Base-by-base conservation (phyloP, 768 basidiomycete species). In the Dendrothele bispora region DNA sequence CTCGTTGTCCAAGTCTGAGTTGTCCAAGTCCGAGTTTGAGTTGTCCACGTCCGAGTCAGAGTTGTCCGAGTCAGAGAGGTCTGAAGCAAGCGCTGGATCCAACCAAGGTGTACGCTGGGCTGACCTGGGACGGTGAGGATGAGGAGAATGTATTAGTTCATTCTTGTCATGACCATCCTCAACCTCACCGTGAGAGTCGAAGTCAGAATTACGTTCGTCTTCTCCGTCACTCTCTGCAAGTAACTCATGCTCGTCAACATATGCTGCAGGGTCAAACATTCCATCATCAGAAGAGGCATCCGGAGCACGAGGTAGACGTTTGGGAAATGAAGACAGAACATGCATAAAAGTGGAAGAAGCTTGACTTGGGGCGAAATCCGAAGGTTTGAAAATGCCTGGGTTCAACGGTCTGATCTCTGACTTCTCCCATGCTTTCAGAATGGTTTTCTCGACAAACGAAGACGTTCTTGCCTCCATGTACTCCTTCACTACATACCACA, bases 331-430 rank as follows among this genome's bases (percentile, higher is more conserved):
- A 28, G 11, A 14, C 30, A 28, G 41, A 21, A 43, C 7, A 24
- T 27, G 38, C 5, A 35, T 50, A 27, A 18, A 10, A 7, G 55
- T 57, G 3, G 62, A 64, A 17, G 39, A 49, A 4, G 44, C 14
- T 14, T 20, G 45, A 43, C 60, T 62, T 37, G 63, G 60, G 44
- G 64, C 54, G 29, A 55, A 62, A 41, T 67, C 60, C 2, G 34
- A 46, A 17, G 50, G 47, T 0, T 25, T 56, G 52, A 68, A 63
- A 27, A 65, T 46, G 20, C 54, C 29, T 4, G 29, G 60, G 42
- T 67, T 62, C 26, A 62, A 21, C 3, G 67, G 67, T 20, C 45
- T 50, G 12, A 66, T 49, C 3, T 66, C 62, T 21, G 52, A 61
- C 34, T 57, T 59, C 29, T 47, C 29, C 40, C 55, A 69, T 5